Percentiles rank a stretch among this genome's conserved stretches.
Conservation (phyloP, 371 early-diverging fungal species). For the Mortierella sp. region DNA sequence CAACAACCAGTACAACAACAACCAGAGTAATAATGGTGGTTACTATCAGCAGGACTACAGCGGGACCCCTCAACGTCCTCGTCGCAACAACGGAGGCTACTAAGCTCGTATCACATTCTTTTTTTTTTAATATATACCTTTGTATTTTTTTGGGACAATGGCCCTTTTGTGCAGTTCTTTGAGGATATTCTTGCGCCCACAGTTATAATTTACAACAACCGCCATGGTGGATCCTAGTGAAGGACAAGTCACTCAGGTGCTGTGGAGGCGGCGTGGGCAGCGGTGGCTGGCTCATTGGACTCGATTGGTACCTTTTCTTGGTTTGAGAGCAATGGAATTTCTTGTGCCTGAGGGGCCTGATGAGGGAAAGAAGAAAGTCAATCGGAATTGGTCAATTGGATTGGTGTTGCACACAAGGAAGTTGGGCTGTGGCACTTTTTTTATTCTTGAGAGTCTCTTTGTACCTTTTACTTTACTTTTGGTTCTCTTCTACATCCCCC, state of each 20-base stretch:
- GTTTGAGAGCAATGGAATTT: constrained; percentile 2
- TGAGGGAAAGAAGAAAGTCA: neutral
- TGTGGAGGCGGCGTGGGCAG: neutral
- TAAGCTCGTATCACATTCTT: neutral
- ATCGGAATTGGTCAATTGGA: neutral
- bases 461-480: neutral
- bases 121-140: neutral
- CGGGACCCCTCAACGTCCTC: constrained; percentile 17
- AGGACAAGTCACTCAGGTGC: neutral
- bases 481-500: neutral
- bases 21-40: constrained; percentile 10
- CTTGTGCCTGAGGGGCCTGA: neutral
- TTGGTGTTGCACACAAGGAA: neutral
- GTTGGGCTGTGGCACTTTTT: neutral
- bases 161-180: no score
- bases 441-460: neutral
- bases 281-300: constrained; percentile 2
- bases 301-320: neutral
- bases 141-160: neutral
- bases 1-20: neutral
- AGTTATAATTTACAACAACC: no score
- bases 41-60: neutral
- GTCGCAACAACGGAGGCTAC: constrained; percentile 27
- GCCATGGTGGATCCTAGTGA: no score
- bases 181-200: no score